These are phyloP conservation scores for Fusarium ramigenum DNA, from an alignment of 2,329 filamentous ascomycete species.

Conservation along the genomic window DNA sequence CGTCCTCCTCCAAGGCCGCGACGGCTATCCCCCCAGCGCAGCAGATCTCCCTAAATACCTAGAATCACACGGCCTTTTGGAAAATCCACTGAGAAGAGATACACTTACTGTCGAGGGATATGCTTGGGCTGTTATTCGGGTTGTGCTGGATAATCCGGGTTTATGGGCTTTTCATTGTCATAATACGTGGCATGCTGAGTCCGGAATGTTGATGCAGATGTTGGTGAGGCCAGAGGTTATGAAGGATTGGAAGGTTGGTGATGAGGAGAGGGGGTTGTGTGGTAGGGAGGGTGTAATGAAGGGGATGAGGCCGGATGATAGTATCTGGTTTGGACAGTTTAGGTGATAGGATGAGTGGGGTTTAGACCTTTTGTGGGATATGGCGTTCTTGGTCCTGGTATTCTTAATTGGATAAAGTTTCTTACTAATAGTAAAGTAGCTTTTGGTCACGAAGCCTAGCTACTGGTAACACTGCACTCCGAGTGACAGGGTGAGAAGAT, in stretches of 20 bases:
- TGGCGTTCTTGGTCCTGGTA: not conserved
- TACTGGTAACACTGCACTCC: accelerated
- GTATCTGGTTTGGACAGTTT: slow-evolving; percentile 50
- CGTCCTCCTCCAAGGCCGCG: slow-evolving; percentile 48
- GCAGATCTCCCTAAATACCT: slow-evolving; percentile 41
- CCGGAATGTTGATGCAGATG: slow-evolving; percentile 69
- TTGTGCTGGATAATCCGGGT: slow-evolving; percentile 66
- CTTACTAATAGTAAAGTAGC: accelerated
- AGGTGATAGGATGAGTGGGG: not conserved
- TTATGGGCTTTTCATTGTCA: slow-evolving; percentile 69
- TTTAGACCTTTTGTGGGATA: not conserved
- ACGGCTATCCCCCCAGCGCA: slow-evolving; percentile 48
- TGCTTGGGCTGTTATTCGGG: slow-evolving; percentile 63
- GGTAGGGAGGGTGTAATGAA: slow-evolving; percentile 40
- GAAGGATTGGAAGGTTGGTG: slow-evolving; percentile 37
- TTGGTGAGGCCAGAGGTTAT: slow-evolving; percentile 47
- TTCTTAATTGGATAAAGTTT: accelerated
- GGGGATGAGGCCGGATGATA: slow-evolving; percentile 49
- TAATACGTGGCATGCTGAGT: slow-evolving; percentile 66
- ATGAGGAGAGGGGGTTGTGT: slow-evolving; percentile 44
- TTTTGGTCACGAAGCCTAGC: accelerated
- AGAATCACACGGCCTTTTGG: slow-evolving; percentile 30
- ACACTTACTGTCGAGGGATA: slow-evolving; percentile 63
- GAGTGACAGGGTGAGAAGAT: accelerated
- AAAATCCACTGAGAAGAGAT: slow-evolving; percentile 50